phyloP scores from a whole-genome alignment of 106 monocot species.

The Agapanthus africanus region DNA sequence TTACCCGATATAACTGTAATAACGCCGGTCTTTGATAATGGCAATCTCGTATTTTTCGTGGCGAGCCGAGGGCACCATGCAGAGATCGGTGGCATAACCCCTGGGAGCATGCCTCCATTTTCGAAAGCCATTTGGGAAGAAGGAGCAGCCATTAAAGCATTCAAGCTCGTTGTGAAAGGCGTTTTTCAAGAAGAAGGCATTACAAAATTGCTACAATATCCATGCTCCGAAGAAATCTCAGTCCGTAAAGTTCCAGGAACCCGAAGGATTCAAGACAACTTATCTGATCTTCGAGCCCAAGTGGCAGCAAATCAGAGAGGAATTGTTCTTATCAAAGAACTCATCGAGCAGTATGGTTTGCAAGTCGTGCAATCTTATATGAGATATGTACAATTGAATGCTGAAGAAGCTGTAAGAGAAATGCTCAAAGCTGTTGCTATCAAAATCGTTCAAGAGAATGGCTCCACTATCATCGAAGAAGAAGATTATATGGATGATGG shows the following conservation, averaged over 20 bases:
- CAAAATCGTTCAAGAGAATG: conserved; percentile 34
- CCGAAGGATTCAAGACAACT: conserved; percentile 80
- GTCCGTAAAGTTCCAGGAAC: conserved; percentile 52
- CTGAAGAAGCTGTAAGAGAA: conserved; percentile 84
- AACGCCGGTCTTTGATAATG: conserved; percentile 83
- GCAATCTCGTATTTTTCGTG: conserved; percentile 85
- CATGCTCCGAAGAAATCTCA: conserved; percentile 30
- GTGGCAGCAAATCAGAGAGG: conserved; percentile 95
- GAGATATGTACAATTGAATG: conserved; percentile 80
- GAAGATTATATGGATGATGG: conserved; percentile 99
- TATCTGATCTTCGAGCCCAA: conserved; percentile 88
- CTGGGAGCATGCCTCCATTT: conserved; percentile 97
- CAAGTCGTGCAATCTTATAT: conserved; percentile 81
- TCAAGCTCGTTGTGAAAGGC: conserved; percentile 80
- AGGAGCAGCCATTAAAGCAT: conserved; percentile 91
- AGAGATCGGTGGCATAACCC: conserved; percentile 92
- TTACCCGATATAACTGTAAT: conserved; percentile 95
- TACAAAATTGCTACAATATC: conserved; percentile 38
- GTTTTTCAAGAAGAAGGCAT: conserved; percentile 85
- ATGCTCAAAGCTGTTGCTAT: conserved; percentile 73
- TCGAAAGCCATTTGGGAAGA: conserved; percentile 85
- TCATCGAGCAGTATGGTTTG: conserved; percentile 71
- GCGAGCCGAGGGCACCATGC: conserved; percentile 98
- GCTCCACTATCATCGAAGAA: conserved; percentile 45
- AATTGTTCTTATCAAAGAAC: conserved; percentile 83